These are phyloP conservation scores for Cucurbitaria berberidis DNA, from an alignment of 2,329 filamentous ascomycete genomes.

Conservation along the genomic window DNA sequence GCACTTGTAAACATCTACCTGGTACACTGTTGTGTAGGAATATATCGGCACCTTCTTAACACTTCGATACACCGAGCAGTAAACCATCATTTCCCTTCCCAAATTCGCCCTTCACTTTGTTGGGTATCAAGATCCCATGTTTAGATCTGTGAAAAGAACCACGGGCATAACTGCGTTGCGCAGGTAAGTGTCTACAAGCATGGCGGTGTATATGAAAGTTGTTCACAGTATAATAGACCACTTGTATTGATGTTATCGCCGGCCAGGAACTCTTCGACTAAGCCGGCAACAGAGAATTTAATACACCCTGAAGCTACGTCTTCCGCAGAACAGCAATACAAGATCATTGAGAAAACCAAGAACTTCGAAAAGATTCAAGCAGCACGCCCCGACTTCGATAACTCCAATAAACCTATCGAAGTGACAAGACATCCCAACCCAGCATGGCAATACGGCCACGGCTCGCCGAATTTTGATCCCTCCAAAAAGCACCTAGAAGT, in stretches of 20 bases:
- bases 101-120: too few relatives aligned
- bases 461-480: background rate
- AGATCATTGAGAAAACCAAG: background rate
- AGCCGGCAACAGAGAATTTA: background rate
- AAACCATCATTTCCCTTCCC: too few relatives aligned
- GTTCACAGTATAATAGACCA: background rate
- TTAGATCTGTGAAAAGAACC: too few relatives aligned
- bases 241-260: background rate
- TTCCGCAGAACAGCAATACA: background rate
- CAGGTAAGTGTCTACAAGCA: too few relatives aligned
- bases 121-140: too few relatives aligned
- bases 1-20: too few relatives aligned
- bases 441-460: conserved; percentile 17
- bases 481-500: conserved; percentile 13
- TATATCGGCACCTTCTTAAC: too few relatives aligned
- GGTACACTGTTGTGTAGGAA: too few relatives aligned
- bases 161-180: too few relatives aligned
- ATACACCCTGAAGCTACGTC: background rate
- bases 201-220: background rate
- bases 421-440: conserved; percentile 20
- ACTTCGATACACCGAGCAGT: too few relatives aligned
- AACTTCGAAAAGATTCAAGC: conserved; percentile 8
- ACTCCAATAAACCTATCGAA: conserved; percentile 6
- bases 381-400: conserved; percentile 13
- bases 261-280: background rate